Conservation (phyloP, 441 rosid species). For the Omphalea diandra region DNA sequence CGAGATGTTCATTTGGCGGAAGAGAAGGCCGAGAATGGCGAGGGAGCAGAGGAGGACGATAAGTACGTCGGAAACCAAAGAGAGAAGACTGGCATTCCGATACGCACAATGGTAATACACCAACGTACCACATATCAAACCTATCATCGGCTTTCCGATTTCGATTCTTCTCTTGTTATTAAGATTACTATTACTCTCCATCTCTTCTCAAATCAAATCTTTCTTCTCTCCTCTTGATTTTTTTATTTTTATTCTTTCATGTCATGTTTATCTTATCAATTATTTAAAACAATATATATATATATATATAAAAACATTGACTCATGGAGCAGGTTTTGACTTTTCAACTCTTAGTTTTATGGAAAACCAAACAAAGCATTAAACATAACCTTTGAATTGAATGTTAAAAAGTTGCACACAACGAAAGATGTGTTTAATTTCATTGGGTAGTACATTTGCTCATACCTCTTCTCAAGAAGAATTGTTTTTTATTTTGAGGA, state of each 20-base stretch:
- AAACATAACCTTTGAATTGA: no score
- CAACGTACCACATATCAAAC: constrained; percentile 69
- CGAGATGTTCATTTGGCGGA: constrained; percentile 90
- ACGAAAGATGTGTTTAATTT: no score
- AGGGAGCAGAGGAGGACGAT: constrained; percentile 94
- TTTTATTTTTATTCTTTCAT: background rate
- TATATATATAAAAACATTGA: no score
- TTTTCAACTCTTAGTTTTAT: no score
- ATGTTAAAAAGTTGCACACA: no score
- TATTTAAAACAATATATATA: no score
- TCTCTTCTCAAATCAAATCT: constrained; percentile 8
- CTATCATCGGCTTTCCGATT: constrained; percentile 67
- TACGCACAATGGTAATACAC: constrained; percentile 89
- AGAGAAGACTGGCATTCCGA: constrained; percentile 70
- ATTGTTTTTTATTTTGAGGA: no score
- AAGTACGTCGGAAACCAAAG: constrained; percentile 80
- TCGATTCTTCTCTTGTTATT: constrained; percentile 27
- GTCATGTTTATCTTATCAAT: no score
- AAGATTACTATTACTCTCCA: constrained; percentile 9
- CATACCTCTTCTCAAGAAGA: no score
- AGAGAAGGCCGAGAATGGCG: constrained; percentile 96
- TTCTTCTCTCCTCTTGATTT: background rate
- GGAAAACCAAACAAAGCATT: no score
- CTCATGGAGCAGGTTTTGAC: no score
- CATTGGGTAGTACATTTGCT: no score